These are phyloP conservation scores for Boletus reticuloceps DNA, from an alignment of 768 basidiomycete species.

Conservation along the genomic window DNA sequence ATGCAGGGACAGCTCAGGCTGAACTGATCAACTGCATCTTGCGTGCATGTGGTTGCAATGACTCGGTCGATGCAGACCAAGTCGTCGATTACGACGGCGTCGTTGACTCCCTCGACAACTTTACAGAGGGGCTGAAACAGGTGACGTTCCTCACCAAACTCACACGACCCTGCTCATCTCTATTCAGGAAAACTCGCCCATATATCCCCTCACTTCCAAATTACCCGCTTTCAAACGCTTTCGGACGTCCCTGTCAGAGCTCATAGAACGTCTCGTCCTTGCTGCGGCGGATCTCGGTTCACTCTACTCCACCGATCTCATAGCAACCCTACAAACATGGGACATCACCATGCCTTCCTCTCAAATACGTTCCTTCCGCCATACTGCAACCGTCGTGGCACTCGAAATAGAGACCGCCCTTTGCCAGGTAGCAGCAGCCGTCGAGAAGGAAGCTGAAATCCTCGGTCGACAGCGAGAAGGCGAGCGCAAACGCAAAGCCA, in stretches of 20 bases:
- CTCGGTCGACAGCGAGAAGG: slow-evolving; percentile 82
- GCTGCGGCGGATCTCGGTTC: slow-evolving; percentile 75
- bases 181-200: slow-evolving; percentile 68
- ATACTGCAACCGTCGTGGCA: slow-evolving; percentile 91
- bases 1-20: slow-evolving; percentile 67
- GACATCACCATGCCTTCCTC: slow-evolving; percentile 93
- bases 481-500: slow-evolving; percentile 77
- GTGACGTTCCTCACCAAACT: slow-evolving; percentile 33
- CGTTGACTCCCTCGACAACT: slow-evolving; percentile 72
- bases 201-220: slow-evolving; percentile 90
- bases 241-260: slow-evolving; percentile 78
- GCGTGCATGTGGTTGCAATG: slow-evolving; percentile 90
- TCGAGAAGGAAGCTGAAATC: slow-evolving; percentile 86
- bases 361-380: slow-evolving; percentile 91
- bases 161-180: neutral
- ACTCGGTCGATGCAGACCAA: slow-evolving; percentile 80
- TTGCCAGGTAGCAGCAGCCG: slow-evolving; percentile 79
- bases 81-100: slow-evolving; percentile 89
- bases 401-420: slow-evolving; percentile 86
- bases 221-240: slow-evolving; percentile 85
- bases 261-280: slow-evolving; percentile 75
- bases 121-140: slow-evolving; percentile 86
- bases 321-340: slow-evolving; percentile 86
- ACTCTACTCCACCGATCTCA: slow-evolving; percentile 77
- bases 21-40: slow-evolving; percentile 89